Base-by-base conservation (phyloP, 495 filamentous ascomycete genomes). In the Amniculicola lignicola region DNA sequence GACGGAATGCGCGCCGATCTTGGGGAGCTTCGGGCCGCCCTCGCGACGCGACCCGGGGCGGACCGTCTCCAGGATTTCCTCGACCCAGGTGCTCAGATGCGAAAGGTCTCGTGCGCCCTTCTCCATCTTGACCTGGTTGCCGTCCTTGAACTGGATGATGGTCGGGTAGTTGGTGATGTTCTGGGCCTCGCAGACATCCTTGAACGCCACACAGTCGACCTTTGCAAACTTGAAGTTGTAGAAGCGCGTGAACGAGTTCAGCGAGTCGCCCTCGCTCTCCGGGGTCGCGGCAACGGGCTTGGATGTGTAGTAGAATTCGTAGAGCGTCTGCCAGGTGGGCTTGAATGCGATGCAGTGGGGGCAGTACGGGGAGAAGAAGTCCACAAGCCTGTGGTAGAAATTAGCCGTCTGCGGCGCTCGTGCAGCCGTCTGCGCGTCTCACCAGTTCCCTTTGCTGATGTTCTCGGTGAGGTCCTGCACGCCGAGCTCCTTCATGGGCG, bases 231-330 rank as follows among this genome's bases (percentile, higher is more conserved):
- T 82, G 71, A 97, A 91, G 70, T 95, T 81, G 69, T 96, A 97
- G 69, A 84, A 93, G 29, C 78, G 74, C 9, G 78, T 78, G 61
- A 87, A 87, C 0, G 79, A 77, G 61, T 86, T 84, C 28, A 81
- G 36, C n/a, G 79, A 79, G n/a, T 79, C 64, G n/a, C 50, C 61
- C 23, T 59, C 51, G 14, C 53, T 55, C 27, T 53, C 64, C 2
- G 71, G 67, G 72, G 68, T 61, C 75, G 74, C 16, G 74, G 70
- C 7, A 29, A 83, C 46, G 0, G 88, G 84, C 63, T 88, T 83
- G n/a, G 88, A 93, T 5, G 92, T 96, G 70, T 91, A 95, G 74
- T 96, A 96, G 72, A 82, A 96, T 70, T 97, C 93, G 73, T 95
- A 95, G 19, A 95, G 74, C 5, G 92, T 95, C 74, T 96, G 89